Base-by-base conservation (phyloP, 75 land plant species). In the Chamaecyparis obtusa region DNA sequence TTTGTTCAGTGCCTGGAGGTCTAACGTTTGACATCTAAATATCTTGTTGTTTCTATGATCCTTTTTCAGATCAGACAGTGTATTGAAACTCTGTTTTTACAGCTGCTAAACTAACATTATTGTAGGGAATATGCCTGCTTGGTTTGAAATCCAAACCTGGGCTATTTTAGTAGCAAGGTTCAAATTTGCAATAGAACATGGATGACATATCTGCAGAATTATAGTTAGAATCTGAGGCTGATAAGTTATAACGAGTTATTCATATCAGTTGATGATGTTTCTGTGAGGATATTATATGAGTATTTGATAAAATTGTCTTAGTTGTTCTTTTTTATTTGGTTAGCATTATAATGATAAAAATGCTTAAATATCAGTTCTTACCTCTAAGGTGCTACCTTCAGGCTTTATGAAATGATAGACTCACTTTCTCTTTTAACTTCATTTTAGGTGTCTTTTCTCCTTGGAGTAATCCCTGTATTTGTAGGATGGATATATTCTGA, bases 401-500 rank as follows among this genome's bases (percentile, higher is more conserved):
- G n/a, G 49, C 0, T 43, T 44, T 17, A 24, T 17, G 27, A 81
- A 43, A 24, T 44, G 46, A 44, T 44, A 44, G 24, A 81, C 15
- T 27, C 2, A 44, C 83, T 37, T 13, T 44, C 3, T 46, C 15
- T 13, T 14, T 24, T 17, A 8, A 10, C 27, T 44, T 21, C n/a
- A 84, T 54, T 72, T 14, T 89, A 95, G 98, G 93, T 96, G 85
- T 94, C 98, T 9, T 95, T 95, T 92, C 88, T 96, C 88, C 89
- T 95, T 37, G 98, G 95, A 41, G 67, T 94, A 33, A 87, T 90
- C 80, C 98, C 98, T 33, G 80, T 94, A 32, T 74, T 94, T 55
- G 91, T 93, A 55, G 96, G 96, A 56, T 96, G 98, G 98, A 76
- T 96, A 82, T 96, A 95, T 87, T 84, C 98, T 41, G 98, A 96